Conservation (phyloP, 1,139 yeast species). For the Kluyveromyces sp. region DNA sequence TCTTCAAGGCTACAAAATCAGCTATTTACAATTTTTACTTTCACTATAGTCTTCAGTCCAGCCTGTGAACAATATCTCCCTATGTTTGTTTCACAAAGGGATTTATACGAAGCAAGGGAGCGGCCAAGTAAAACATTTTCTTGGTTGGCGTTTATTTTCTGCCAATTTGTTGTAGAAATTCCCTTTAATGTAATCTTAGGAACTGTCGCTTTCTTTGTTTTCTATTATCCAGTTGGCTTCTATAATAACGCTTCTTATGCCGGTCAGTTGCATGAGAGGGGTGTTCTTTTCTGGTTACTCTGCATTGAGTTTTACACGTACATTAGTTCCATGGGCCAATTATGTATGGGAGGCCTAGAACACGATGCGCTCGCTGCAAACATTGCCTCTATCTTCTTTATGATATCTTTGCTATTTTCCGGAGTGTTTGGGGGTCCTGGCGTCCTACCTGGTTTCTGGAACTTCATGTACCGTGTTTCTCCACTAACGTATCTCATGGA, state of each 20-base stretch:
- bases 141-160: slow-evolving; percentile 51
- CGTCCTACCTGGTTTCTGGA: slow-evolving; percentile 54
- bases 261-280: slow-evolving; percentile 47
- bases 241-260: slow-evolving; percentile 51
- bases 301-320: slow-evolving; percentile 50
- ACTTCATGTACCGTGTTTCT: slow-evolving; percentile 54
- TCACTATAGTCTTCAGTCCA: slow-evolving; percentile 50
- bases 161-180: slow-evolving; percentile 62
- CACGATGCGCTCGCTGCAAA: slow-evolving; percentile 72
- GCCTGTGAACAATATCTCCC: slow-evolving; percentile 71
- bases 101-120: slow-evolving; percentile 83
- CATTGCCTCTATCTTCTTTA: slow-evolving; percentile 52
- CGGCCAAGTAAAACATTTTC: slow-evolving; percentile 64
- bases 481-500: slow-evolving; percentile 56
- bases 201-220: slow-evolving; percentile 59
- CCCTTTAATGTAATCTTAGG: slow-evolving; percentile 69
- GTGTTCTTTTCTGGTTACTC: slow-evolving; percentile 60
- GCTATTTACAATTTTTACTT: slow-evolving; percentile 68
- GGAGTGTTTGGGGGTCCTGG: slow-evolving; percentile 67
- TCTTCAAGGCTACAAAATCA: slow-evolving; percentile 53
- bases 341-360: slow-evolving; percentile 37
- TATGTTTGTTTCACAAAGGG: slow-evolving; percentile 60
- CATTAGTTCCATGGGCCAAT: slow-evolving; percentile 57
- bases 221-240: slow-evolving; percentile 79
- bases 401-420: slow-evolving; percentile 67